Conservation (phyloP, 129 eudicot genomes). For the Artemisia tridentata region DNA sequence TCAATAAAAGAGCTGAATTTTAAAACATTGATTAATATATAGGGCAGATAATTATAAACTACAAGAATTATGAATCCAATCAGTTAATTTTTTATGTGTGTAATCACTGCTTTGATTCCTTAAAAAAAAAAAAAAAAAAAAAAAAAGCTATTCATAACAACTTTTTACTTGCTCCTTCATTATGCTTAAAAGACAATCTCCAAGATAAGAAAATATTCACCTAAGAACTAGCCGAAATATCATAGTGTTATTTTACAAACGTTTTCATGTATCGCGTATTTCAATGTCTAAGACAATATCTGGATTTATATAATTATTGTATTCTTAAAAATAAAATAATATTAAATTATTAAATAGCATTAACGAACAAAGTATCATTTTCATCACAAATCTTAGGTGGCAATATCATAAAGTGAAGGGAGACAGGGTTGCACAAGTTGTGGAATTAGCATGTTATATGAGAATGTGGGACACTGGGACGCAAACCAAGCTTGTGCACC, state of each 20-base stretch:
- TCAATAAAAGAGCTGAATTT: too few relatives aligned
- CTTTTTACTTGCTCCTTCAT: too few relatives aligned
- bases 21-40: too few relatives aligned
- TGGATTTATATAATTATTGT: not conserved
- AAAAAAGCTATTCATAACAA: too few relatives aligned
- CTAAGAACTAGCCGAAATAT: too few relatives aligned
- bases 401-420: slow-evolving; percentile 26
- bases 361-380: slow-evolving; percentile 6
- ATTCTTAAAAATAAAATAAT: not conserved
- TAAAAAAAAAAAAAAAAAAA: not conserved
- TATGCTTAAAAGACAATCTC: too few relatives aligned
- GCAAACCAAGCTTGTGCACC: slow-evolving; percentile 32
- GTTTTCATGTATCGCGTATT: not conserved
- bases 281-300: not conserved
- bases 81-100: not conserved
- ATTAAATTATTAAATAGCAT: not conserved
- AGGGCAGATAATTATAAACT: too few relatives aligned
- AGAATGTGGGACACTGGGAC: slow-evolving; percentile 35
- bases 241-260: too few relatives aligned
- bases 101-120: slow-evolving; percentile 11
- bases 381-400: slow-evolving; percentile 24
- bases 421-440: slow-evolving; percentile 37
- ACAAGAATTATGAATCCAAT: too few relatives aligned
- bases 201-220: too few relatives aligned
- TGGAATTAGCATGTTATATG: slow-evolving; percentile 35